Conservation (phyloP, 129 eudicot genomes). For the Rutidosis leptorrhynchoides region DNA sequence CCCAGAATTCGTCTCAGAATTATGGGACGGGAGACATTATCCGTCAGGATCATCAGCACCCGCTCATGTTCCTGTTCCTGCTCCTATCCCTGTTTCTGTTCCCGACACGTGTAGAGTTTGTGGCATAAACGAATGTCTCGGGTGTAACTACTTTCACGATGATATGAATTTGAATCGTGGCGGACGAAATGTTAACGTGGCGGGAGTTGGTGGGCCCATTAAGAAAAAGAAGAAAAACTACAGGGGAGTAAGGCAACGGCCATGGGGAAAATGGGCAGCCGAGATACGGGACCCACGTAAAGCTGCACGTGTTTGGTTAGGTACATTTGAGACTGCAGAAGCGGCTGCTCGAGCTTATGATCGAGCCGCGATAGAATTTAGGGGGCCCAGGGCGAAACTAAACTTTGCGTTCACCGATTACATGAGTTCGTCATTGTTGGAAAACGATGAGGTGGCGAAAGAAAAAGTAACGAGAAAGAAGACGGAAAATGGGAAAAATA, state of each 20-base stretch:
- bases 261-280: slow-evolving; percentile 87
- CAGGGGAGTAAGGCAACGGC: slow-evolving; percentile 77
- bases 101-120: slow-evolving; percentile 48
- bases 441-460: neutral
- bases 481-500: neutral
- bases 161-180: slow-evolving; percentile 21
- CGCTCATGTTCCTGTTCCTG: too few species aligned
- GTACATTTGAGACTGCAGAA: slow-evolving; percentile 73
- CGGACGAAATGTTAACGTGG: neutral
- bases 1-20: neutral
- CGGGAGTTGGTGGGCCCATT: slow-evolving; percentile 21
- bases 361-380: slow-evolving; percentile 58
- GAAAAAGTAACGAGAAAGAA: slow-evolving; percentile 6
- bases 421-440: slow-evolving; percentile 4
- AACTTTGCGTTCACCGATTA: slow-evolving; percentile 54
- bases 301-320: slow-evolving; percentile 78
- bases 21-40: neutral
- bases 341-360: slow-evolving; percentile 78
- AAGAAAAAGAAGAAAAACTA: slow-evolving; percentile 76
- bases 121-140: slow-evolving; percentile 58
- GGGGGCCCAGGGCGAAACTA: slow-evolving; percentile 69
- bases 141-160: slow-evolving; percentile 48
- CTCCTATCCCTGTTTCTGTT: slow-evolving; percentile 28
- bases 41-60: too few species aligned
- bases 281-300: slow-evolving; percentile 68